Base-by-base conservation (phyloP, 352 stramenopile genomes). In the Globisporangium takayamanum region DNA sequence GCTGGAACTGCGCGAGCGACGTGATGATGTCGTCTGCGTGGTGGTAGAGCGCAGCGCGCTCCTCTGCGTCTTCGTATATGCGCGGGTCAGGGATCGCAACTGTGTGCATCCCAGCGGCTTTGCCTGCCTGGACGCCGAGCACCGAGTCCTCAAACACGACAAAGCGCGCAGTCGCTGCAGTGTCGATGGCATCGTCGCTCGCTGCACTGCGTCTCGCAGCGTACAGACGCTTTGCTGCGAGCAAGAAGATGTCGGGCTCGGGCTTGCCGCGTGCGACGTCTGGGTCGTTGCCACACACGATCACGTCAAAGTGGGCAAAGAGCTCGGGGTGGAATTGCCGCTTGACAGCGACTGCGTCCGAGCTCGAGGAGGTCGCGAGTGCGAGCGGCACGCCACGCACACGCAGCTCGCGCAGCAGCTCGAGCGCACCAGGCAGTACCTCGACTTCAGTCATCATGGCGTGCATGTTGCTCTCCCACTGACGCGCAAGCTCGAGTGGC, bases 121-220 rank as follows among this genome's bases (percentile, higher is more conserved):
- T 87, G 0, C 74, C 81, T 5, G 81, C 81, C 26, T 69, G 70
- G 20, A 89, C 80, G 25, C 84, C 84, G 33, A 80, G 74, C 16
- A 85, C 65, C 37, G 84, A 90, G 69, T 93, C 84, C 51, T 93
- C 84, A 52, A 92, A 89, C 54, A 91, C 78, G 55, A 91, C 64
- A 57, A 74, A 91, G 44, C 67, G 64, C n/a, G 69, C n/a, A 3
- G 5, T 25, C 6, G 44, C 44, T 26, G 44, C 44, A 49, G 8
- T 49, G 20, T 18, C 44, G 18, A 20, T n/a, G 20, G 25, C 44
- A 5, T 14, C 18, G n/a, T 65, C 68, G 16, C 5, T n/a, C n/a
- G 36, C 25, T 37, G 15, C 30, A 1, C 25, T 39, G 12, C 36
- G 80, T 63, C 28, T 68, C 62, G 3, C 75, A 55, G 42, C 70